Evolutionary conservation across 192 early-diverging fungal genomes (phyloP).

Genomic region (Backusella westeae): DNA sequence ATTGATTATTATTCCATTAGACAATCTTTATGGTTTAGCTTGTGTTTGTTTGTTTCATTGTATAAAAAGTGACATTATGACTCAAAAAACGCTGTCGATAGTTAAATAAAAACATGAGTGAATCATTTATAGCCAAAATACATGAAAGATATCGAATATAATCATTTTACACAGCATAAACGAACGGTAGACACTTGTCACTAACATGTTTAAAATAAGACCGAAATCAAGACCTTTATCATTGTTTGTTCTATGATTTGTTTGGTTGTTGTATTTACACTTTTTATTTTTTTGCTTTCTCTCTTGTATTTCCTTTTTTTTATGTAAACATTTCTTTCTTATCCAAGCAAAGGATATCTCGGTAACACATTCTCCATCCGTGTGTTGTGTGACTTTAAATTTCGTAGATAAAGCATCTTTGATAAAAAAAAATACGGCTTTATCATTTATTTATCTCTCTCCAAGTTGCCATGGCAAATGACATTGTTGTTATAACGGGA

Average conservation of each 20-base stretch:
- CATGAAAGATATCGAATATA: not conserved
- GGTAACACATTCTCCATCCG: not conserved
- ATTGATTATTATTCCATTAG: too few relatives aligned
- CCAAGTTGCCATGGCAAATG: not conserved
- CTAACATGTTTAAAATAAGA: not conserved
- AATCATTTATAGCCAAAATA: too few relatives aligned
- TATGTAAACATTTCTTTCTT: not conserved
- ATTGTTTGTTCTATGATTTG: too few relatives aligned
- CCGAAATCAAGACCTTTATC: not conserved
- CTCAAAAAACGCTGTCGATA: too few relatives aligned
- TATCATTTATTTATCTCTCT: not conserved
- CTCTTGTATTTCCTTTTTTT: not conserved
- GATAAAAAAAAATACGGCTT: not conserved
- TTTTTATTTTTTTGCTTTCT: not conserved
- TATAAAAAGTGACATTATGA: too few relatives aligned
- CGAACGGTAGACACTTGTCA: not conserved
- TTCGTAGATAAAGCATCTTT: not conserved
- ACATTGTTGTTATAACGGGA: not conserved
- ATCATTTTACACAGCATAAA: not conserved
- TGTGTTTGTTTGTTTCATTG: too few relatives aligned
- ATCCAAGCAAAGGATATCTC: not conserved
- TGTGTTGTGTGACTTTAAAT: not conserved
- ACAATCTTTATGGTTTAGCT: too few relatives aligned
- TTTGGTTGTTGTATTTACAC: too few relatives aligned
- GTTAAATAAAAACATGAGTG: too few relatives aligned